Conservation (phyloP, 2,329 filamentous ascomycete genomes). For the Aschersonia sp. region DNA sequence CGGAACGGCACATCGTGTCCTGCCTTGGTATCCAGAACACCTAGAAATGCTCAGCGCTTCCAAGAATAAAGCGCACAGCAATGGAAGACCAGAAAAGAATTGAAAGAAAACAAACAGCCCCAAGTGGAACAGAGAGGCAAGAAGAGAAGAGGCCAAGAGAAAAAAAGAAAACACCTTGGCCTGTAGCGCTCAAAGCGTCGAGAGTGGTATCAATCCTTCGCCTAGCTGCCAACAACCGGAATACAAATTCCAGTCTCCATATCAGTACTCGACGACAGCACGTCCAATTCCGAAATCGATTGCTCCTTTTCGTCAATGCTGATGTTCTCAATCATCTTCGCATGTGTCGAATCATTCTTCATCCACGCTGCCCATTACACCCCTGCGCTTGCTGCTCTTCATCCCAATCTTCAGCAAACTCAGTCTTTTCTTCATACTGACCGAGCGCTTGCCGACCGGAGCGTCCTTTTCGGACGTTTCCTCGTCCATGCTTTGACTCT, state of each 20-base stretch:
- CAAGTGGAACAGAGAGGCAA: not conserved
- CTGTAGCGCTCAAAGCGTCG: not conserved
- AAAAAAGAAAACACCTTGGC: not conserved
- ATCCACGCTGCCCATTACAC: constrained; percentile 37
- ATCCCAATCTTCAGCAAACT: constrained; percentile 65
- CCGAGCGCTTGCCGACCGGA: constrained; percentile 28
- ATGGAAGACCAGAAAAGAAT: not conserved
- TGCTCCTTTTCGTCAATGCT: not conserved
- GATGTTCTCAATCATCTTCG: not conserved
- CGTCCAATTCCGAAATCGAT: not conserved
- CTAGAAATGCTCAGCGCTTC: not conserved
- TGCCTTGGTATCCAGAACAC: constrained; percentile 2
- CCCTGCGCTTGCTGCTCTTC: constrained; percentile 44
- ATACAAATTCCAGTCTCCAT: too few species aligned
- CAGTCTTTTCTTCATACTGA: constrained; percentile 62
- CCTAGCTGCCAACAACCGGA: not conserved
- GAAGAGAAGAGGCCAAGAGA: too few species aligned
- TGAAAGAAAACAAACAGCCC: not conserved
- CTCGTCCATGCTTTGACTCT: constrained; percentile 9
- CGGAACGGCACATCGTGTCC: not conserved
- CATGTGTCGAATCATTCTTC: constrained; percentile 28
- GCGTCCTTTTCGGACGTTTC: constrained; percentile 15
- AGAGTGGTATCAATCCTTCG: not conserved
- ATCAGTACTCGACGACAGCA: too few species aligned
- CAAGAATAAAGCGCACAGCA: not conserved